Evolutionary conservation across 75 land plant genomes (phyloP).

Genomic region (Selaginella moellendorffii): DNA sequence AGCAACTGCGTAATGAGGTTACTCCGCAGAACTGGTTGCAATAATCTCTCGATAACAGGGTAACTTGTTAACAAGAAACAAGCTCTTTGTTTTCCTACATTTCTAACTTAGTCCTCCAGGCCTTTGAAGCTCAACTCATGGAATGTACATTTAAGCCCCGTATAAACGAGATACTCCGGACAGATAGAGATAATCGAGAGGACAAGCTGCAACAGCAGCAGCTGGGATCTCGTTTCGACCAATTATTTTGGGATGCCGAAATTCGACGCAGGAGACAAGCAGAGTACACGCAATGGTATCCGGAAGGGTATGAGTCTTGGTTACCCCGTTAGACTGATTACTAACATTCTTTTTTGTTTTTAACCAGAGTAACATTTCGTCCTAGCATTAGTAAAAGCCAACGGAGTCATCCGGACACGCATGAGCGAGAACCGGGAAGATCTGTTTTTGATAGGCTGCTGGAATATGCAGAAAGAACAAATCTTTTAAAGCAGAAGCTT

Average conservation of each 20-base stretch:
- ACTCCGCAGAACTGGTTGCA: no score
- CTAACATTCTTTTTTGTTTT: background rate
- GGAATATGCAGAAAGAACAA: slow-evolving; percentile 25
- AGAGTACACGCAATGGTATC: slow-evolving; percentile 31
- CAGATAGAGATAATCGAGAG: background rate
- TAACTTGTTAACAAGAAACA: background rate
- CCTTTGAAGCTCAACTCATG: slow-evolving; percentile 24
- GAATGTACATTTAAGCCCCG: slow-evolving; percentile 31
- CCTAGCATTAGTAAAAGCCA: slow-evolving; percentile 20
- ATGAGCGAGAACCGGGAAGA: slow-evolving; percentile 3
- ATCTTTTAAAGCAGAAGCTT: slow-evolving; percentile 20
- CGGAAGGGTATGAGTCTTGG: slow-evolving; percentile 24
- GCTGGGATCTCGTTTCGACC: slow-evolving; percentile 24
- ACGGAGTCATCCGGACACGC: slow-evolving; percentile 8
- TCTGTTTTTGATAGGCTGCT: slow-evolving; percentile 24
- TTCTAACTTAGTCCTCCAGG: background rate
- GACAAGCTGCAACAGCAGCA: background rate
- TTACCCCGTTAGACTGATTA: background rate
- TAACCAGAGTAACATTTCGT: slow-evolving; percentile 25
- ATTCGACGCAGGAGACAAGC: slow-evolving; percentile 27
- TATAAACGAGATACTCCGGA: slow-evolving; percentile 10
- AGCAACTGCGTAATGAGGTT: slow-evolving; percentile 22
- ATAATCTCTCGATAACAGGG: background rate
- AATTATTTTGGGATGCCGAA: slow-evolving; percentile 33
- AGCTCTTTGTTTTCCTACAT: background rate